phyloP scores from a whole-genome alignment of 1,284 basidiomycete genomes.

The Microbotryomycetes sp. region DNA sequence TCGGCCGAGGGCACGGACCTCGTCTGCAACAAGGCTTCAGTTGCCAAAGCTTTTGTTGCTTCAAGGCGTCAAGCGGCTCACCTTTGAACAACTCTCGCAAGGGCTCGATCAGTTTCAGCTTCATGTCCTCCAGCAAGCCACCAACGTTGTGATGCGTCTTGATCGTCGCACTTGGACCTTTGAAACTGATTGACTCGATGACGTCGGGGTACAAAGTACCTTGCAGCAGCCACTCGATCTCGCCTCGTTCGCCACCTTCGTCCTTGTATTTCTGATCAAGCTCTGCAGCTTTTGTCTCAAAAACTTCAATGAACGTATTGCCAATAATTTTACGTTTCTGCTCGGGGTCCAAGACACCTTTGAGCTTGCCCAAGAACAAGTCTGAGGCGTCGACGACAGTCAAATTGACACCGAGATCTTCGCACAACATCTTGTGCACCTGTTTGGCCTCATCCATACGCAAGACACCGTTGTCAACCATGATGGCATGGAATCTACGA shows the following conservation, averaged over 20 bases:
- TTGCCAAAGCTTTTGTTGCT: not conserved
- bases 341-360: constrained; percentile 92
- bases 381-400: constrained; percentile 94
- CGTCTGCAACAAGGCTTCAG: constrained; percentile 56
- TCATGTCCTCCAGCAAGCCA: constrained; percentile 94
- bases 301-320: constrained; percentile 98
- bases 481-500: constrained; percentile 91
- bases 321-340: constrained; percentile 97
- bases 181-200: constrained; percentile 99
- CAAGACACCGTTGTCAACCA: constrained; percentile 98
- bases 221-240: constrained; percentile 92
- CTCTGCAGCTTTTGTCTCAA: constrained; percentile 85
- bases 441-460: constrained; percentile 85
- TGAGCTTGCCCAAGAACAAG: constrained; percentile 81
- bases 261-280: constrained; percentile 73
- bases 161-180: constrained; percentile 97
- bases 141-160: constrained; percentile 99
- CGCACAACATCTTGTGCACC: constrained; percentile 91
- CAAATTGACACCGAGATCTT: constrained; percentile 91
- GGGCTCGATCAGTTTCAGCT: constrained; percentile 97
- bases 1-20: constrained; percentile 87
- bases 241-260: constrained; percentile 54
- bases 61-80: constrained; percentile 40
- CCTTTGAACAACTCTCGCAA: constrained; percentile 97
- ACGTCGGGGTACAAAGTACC: constrained; percentile 99